Percentiles rank a stretch among this genome's conserved stretches.
Conservation (phyloP, 163 green algal species). For the Coccomyxa subellipsoidea region DNA sequence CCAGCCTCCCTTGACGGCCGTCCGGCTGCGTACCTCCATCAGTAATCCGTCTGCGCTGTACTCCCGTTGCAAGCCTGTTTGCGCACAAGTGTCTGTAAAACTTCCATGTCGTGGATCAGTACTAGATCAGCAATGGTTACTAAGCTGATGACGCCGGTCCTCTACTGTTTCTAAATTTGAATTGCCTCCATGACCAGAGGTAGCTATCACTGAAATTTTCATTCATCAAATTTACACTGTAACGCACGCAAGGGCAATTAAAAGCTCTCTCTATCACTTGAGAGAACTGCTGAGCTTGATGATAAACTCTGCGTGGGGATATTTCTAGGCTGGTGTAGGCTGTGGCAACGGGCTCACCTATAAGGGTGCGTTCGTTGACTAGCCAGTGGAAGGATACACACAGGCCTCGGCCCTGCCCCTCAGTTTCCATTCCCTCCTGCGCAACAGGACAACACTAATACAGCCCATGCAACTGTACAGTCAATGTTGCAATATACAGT, state of each 20-base stretch:
- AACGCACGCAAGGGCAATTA: background rate
- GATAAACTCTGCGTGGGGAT: too few species aligned
- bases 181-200: too few species aligned
- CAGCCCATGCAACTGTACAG: too few species aligned
- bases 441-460: too few species aligned
- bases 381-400: constrained; percentile 20
- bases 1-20: constrained; percentile 23
- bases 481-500: background rate
- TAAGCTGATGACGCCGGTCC: too few species aligned
- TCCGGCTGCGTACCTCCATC: constrained; percentile 24
- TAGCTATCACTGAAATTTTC: too few species aligned
- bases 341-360: background rate
- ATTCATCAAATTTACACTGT: too few species aligned
- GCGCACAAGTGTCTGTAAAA: background rate
- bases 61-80: constrained; percentile 22
- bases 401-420: constrained; percentile 7
- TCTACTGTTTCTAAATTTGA: too few species aligned
- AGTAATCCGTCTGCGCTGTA: constrained; percentile 23
- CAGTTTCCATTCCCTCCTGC: constrained; percentile 18
- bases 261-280: background rate
- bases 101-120: background rate
- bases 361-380: constrained; percentile 18
- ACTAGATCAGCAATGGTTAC: too few species aligned
- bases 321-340: too few species aligned
- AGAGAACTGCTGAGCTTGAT: too few species aligned